Percentiles rank a stretch among this genome's conserved stretches.
Conservation (phyloP, 2,329 filamentous ascomycete species). For the Penicillium griseofulvum region DNA sequence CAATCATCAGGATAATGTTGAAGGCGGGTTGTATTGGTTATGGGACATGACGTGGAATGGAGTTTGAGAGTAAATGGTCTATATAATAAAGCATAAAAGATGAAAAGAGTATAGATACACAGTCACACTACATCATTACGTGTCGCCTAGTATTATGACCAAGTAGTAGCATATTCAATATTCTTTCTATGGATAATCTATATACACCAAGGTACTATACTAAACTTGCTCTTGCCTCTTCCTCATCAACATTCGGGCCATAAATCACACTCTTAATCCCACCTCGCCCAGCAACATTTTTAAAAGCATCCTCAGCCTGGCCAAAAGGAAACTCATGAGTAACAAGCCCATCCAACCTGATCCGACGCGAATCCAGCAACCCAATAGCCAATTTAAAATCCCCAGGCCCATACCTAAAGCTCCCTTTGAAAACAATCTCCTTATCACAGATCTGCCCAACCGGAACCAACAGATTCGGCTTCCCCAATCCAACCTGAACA, state of each 20-base stretch:
- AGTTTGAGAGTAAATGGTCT: neutral
- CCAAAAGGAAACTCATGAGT: slow-evolving; percentile 71
- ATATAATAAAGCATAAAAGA: neutral
- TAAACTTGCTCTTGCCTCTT: slow-evolving; percentile 11
- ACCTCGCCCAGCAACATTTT: slow-evolving; percentile 75
- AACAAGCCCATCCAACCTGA: slow-evolving; percentile 72
- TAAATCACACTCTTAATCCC: slow-evolving; percentile 44
- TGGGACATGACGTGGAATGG: slow-evolving; percentile 31
- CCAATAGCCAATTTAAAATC: slow-evolving; percentile 80
- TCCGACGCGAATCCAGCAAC: slow-evolving; percentile 60
- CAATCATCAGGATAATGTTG: slow-evolving; percentile 7
- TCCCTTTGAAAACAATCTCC: slow-evolving; percentile 78
- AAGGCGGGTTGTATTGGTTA: slow-evolving; percentile 31
- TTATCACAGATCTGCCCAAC: slow-evolving; percentile 81
- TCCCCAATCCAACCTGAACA: slow-evolving; percentile 83
- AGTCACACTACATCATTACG: too few species aligned
- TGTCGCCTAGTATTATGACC: too few species aligned
- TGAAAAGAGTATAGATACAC: too few species aligned
- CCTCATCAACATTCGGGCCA: slow-evolving; percentile 26
- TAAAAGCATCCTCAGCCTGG: slow-evolving; percentile 77
- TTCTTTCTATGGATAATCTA: neutral
- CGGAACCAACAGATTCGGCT: slow-evolving; percentile 62
- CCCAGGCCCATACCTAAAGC: slow-evolving; percentile 79
- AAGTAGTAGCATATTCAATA: neutral
- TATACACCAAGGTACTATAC: neutral